Conservation (phyloP, 164 flowering plant genomes). For the Tetrastigma voinierianum region DNA sequence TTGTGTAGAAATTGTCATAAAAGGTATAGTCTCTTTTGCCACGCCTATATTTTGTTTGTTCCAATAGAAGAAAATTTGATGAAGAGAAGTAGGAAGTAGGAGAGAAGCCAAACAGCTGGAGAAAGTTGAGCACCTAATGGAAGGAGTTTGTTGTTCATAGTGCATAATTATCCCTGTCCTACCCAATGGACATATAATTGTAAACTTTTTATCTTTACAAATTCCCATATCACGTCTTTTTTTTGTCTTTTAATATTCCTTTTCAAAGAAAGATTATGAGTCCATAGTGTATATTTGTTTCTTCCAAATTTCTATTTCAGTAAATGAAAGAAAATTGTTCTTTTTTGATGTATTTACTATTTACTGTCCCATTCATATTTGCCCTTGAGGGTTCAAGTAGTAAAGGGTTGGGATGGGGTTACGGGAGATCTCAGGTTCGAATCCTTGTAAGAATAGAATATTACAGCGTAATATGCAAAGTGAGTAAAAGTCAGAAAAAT, state of each 20-base stretch:
- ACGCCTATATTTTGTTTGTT: neutral
- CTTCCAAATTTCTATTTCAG: neutral
- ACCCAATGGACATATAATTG: neutral
- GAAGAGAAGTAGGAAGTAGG: neutral
- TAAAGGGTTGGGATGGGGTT: no score
- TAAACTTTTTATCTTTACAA: neutral
- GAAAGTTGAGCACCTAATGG: neutral
- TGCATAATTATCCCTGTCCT: neutral
- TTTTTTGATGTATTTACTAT: no score
- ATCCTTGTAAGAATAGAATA: no score
- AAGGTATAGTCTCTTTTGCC: neutral
- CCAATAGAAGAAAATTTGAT: no score
- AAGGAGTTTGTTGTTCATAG: neutral
- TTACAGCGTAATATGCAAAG: no score
- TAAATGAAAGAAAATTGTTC: neutral
- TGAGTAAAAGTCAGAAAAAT: no score
- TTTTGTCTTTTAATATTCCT: neutral
- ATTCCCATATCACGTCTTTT: neutral
- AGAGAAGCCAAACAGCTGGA: neutral
- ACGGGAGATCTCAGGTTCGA: no score
- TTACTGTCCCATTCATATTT: no score
- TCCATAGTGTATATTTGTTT: constrained; percentile 1
- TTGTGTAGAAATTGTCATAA: neutral
- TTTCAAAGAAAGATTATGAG: no score
- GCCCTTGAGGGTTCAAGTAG: no score